A percentile compares a stretch with the other conserved stretches of the same genome.
Conservation (phyloP, 2,329 filamentous ascomycete species). For the Neopestalotiopsis sp. region DNA sequence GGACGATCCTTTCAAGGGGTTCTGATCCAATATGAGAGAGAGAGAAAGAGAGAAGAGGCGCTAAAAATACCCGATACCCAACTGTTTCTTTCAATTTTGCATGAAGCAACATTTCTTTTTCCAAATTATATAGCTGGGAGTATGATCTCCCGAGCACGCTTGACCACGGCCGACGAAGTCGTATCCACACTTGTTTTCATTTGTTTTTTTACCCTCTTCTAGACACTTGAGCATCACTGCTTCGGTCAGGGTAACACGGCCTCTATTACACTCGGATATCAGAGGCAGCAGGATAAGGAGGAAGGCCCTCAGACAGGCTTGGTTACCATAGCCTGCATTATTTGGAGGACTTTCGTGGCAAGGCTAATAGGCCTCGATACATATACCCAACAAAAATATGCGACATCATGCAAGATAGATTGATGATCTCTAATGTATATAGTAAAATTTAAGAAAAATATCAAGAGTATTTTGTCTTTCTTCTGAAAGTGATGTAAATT, state of each 20-base stretch:
- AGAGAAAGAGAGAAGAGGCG: background rate
- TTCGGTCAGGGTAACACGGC: too few species aligned
- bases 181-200: too few species aligned
- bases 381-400: background rate
- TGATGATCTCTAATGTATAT: background rate
- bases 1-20: constrained; percentile 68
- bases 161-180: too few species aligned
- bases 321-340: background rate
- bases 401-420: background rate
- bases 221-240: too few species aligned
- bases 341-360: background rate
- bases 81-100: background rate
- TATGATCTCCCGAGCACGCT: too few species aligned
- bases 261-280: too few species aligned
- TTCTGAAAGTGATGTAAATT: background rate
- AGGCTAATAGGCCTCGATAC: background rate
- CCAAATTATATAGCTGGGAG: background rate
- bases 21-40: constrained; percentile 42
- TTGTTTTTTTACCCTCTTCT: too few species aligned
- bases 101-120: background rate
- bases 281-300: too few species aligned
- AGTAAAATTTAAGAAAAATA: background rate
- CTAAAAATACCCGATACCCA: constrained; percentile 11
- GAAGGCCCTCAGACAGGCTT: background rate
- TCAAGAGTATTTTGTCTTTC: background rate